Base-by-base conservation (phyloP, 495 filamentous ascomycete genomes). In the Darksidea phi region DNA sequence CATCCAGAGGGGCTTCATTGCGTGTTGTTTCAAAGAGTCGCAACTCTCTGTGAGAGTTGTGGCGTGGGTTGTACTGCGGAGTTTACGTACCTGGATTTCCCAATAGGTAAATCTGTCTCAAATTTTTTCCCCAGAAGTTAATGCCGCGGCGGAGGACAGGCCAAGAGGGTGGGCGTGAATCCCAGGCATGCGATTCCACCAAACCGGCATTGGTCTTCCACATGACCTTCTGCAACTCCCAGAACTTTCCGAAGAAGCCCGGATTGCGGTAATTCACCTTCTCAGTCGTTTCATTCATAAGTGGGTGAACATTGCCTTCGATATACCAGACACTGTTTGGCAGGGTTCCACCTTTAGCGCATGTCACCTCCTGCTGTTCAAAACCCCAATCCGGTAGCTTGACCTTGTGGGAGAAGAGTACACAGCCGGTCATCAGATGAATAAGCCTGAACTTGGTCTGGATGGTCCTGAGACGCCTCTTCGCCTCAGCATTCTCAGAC, bases 191-290 rank as follows among this genome's bases (percentile, higher is more conserved):
- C 38, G 91, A 95, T 71, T 97, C 94, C 26, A 95, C 89, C 55
- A 98, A 84, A 26, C 94, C 95, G 32, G 94, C 94, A 70, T 98
- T 98, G 13, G 95, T 97, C 61, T 82, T 89, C 94, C 94, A 98
- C 94, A 98, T 98, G 38, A 98, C 95, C 74, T 90, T 91, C 73
- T 98, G 92, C n/a, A 98, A 79, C 76, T 98, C 94, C 89, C 90
- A 96, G 78, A 98, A 98, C 71, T 97, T 98, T 55, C 92, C 95
- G 55, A 97, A 82, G 80, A 98, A 97, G 13, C 94, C 94, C 18
- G 94, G 94, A 66, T 96, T 87, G 58, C 83, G 81, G 72, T 98
- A 98, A 72, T 97, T 98, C 68, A 96, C 93, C 74, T 87, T 95
- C 73, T 97, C 94, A 21, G 89, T 85, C 63, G 86, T 79, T 36